Percentiles rank a stretch among this genome's conserved stretches.
These are phyloP conservation scores for Aphanomyces stellatus DNA, from an alignment of 352 stramenopile species.

Conservation along the genomic window DNA sequence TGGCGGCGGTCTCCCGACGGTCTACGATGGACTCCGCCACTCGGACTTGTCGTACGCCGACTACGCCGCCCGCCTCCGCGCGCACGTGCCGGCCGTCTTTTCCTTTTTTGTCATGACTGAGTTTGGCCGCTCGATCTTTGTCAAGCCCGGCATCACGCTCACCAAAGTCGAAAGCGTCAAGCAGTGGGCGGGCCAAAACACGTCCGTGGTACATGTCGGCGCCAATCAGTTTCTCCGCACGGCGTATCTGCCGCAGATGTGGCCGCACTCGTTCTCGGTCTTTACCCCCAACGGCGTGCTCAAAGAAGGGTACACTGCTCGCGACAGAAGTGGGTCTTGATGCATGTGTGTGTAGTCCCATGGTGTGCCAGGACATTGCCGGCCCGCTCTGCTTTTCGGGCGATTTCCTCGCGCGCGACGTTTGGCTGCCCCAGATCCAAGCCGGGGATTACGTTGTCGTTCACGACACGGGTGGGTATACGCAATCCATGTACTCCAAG, in stretches of 20 bases:
- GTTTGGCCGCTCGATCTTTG: constrained; percentile 82
- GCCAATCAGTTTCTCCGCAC: constrained; percentile 86
- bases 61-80: constrained; percentile 63
- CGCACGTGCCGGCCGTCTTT: constrained; percentile 75
- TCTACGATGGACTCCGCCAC: constrained; percentile 65
- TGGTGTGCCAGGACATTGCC: constrained; percentile 75
- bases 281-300: constrained; percentile 38
- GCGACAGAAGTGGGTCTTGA: background rate
- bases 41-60: constrained; percentile 72
- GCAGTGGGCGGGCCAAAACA: constrained; percentile 64
- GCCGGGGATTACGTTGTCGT: constrained; percentile 74
- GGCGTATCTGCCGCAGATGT: constrained; percentile 76
- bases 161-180: constrained; percentile 87
- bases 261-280: constrained; percentile 77
- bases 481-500: constrained; percentile 80
- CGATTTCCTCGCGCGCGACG: constrained; percentile 79
- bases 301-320: constrained; percentile 28
- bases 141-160: constrained; percentile 81
- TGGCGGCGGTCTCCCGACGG: constrained; percentile 83
- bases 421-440: constrained; percentile 59
- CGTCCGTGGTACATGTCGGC: constrained; percentile 82
- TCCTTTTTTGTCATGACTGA: constrained; percentile 85
- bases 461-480: constrained; percentile 84
- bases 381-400: constrained; percentile 90
- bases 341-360: constrained; percentile 20